A percentile compares a stretch with the other conserved stretches of the same genome.
Conservation (phyloP, 2,329 filamentous ascomycete species). For the Colletotrichum orchidophilum region DNA sequence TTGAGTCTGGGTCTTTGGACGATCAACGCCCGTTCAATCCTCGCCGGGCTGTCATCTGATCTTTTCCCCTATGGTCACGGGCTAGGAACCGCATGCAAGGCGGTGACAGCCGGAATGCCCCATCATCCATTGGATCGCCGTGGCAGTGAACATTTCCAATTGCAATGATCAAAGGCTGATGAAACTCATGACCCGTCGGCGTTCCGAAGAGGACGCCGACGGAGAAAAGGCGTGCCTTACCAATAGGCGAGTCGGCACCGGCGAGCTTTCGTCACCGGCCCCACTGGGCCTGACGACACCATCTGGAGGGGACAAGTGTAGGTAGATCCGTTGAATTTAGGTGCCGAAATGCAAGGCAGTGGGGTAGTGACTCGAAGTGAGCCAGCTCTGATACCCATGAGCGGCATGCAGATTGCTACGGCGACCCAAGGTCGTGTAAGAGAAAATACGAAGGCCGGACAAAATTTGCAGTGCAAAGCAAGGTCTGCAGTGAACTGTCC, state of each 20-base stretch:
- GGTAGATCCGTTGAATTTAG: background rate
- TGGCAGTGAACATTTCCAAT: background rate
- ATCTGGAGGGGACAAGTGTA: too few species aligned
- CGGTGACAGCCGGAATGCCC: too few species aligned
- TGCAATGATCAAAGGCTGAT: background rate
- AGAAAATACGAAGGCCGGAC: too few species aligned
- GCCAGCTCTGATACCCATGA: background rate
- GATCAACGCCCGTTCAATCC: background rate
- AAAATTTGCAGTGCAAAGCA: background rate
- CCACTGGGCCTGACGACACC: background rate
- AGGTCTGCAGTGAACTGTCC: too few species aligned
- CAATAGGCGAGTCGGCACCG: slow-evolving; percentile 13
- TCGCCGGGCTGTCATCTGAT: background rate
- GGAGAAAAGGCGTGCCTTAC: background rate
- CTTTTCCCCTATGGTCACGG: background rate
- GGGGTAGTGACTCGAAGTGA: background rate
- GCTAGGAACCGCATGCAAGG: too few species aligned
- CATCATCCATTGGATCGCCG: background rate
- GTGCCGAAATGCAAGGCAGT: background rate
- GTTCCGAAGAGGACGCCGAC: background rate
- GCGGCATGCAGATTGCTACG: background rate
- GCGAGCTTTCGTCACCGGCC: slow-evolving; percentile 11
- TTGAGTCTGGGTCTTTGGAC: background rate
- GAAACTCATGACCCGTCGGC: background rate
- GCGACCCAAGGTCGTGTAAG: background rate